Evolutionary conservation across 805 yeast genomes (phyloP), one percentile per base, ranked within the genome.

Genomic region (Sugiyamaella americana): DNA sequence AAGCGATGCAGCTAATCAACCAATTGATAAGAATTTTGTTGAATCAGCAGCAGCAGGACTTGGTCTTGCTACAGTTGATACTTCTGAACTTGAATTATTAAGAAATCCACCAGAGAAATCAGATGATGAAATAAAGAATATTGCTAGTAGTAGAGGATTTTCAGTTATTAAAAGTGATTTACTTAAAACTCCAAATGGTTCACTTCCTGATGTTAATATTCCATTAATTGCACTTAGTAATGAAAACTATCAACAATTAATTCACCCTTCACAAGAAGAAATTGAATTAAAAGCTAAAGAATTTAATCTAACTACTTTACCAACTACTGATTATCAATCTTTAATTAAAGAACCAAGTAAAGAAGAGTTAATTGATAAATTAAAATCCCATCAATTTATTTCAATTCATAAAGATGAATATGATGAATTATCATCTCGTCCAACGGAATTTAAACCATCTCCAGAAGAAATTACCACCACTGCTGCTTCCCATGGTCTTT

Each of bases 281-380:
- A 20, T 61, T 3, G 53, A 44, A 10, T 39, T 45, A 13, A 49
- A 52, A 32, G 63, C 60, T 13, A 52, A 46, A n/a, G 48, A 38
- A 1, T 49, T 52, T 34, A 64, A 63, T 8, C 52, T 63, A 49
- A 59, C 54, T 0, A 56, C 62, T 10, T 30, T 68, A 13, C 58
- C 59, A 1, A 43, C 44, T 26, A 51, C 42, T 13, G 60, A 47
- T 13, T 49, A 55, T 36, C 47, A 44, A 6, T 32, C 42, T 10
- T 44, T 57, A 26, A 23, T 40, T 2, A 24, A 56, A 21, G 41
- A 34, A 19, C 54, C 55, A 13, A 36, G 55, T 4, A 43, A 41
- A 21, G 56, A 49, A 2, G 45, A 46, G 18, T 37, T 56, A 16
- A 23, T 43, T 8, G 38, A 35, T n/a, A 49, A 66, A 46, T 57